These are phyloP conservation scores for Darksidea phi DNA, from an alignment of 495 filamentous ascomycete genomes.

Conservation along the genomic window DNA sequence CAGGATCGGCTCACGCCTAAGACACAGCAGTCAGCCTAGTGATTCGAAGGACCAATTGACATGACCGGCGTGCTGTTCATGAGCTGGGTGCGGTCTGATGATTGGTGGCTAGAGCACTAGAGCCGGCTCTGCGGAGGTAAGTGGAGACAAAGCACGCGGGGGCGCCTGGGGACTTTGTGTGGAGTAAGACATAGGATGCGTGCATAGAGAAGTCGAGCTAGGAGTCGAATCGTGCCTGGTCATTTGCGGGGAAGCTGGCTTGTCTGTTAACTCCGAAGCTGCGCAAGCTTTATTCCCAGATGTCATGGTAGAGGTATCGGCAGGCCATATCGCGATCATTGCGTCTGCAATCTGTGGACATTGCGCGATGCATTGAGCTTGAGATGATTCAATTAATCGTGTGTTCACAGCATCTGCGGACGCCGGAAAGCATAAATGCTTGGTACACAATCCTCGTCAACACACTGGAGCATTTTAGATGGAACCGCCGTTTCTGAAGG, in stretches of 20 bases:
- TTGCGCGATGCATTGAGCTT: too few relatives aligned
- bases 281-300: slow-evolving; percentile 13
- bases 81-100: background rate
- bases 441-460: background rate
- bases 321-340: background rate
- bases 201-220: background rate
- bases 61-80: slow-evolving; percentile 5
- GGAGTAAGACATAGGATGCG: slow-evolving; percentile 13
- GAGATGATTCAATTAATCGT: too few relatives aligned
- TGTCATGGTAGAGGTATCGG: background rate
- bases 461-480: background rate
- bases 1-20: too few relatives aligned
- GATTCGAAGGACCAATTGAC: background rate
- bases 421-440: too few relatives aligned
- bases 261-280: slow-evolving; percentile 4
- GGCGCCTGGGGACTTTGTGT: background rate
- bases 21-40: too few relatives aligned
- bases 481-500: background rate
- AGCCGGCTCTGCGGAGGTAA: slow-evolving; percentile 18
- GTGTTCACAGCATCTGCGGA: too few relatives aligned
- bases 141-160: slow-evolving; percentile 3
- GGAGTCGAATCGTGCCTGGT: slow-evolving; percentile 6
- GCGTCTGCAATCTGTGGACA: background rate
- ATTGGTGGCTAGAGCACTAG: slow-evolving; percentile 4
- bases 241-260: slow-evolving; percentile 30